Conservation (phyloP, 163 green algal species). For the Prototheca wickerhamii region DNA sequence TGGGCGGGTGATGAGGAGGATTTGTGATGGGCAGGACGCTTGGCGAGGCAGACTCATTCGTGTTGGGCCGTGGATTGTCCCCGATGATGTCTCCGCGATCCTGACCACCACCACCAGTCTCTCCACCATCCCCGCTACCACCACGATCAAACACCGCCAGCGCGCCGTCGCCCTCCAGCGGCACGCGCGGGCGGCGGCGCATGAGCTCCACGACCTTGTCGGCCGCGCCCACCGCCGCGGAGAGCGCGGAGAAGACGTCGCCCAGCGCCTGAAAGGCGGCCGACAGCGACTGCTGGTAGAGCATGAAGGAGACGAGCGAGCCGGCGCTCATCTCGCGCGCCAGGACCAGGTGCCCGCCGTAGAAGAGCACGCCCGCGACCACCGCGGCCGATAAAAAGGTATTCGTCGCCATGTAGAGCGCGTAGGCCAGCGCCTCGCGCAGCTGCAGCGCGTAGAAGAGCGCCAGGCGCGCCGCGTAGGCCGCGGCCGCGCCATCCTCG, state of each 20-base stretch:
- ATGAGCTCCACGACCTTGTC: slow-evolving; percentile 86
- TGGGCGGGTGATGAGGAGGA: not conserved
- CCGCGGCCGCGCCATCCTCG: slow-evolving; percentile 34
- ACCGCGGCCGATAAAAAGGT: slow-evolving; percentile 63
- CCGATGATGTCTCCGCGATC: not conserved
- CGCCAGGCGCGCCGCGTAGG: slow-evolving; percentile 51
- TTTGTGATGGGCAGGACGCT: no score
- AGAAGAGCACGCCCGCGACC: slow-evolving; percentile 60
- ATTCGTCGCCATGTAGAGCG: slow-evolving; percentile 48
- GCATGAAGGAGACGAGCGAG: slow-evolving; percentile 77
- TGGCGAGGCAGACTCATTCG: no score
- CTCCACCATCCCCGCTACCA: no score
- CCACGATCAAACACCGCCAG: no score
- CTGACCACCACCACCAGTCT: no score
- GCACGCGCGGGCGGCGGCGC: slow-evolving; percentile 40
- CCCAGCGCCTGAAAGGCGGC: slow-evolving; percentile 63
- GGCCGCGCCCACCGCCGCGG: slow-evolving; percentile 66
- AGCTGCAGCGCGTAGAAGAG: slow-evolving; percentile 36
- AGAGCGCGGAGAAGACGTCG: slow-evolving; percentile 70
- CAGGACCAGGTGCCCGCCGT: slow-evolving; percentile 67
- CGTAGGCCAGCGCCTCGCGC: slow-evolving; percentile 23
- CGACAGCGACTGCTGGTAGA: slow-evolving; percentile 72
- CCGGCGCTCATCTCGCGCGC: slow-evolving; percentile 49
- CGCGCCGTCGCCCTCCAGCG: slow-evolving; percentile 10
- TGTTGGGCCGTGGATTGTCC: no score